These are phyloP conservation scores for Selenicereus undatus DNA, from an alignment of 148 eudicot genomes.

Conservation along the genomic window DNA sequence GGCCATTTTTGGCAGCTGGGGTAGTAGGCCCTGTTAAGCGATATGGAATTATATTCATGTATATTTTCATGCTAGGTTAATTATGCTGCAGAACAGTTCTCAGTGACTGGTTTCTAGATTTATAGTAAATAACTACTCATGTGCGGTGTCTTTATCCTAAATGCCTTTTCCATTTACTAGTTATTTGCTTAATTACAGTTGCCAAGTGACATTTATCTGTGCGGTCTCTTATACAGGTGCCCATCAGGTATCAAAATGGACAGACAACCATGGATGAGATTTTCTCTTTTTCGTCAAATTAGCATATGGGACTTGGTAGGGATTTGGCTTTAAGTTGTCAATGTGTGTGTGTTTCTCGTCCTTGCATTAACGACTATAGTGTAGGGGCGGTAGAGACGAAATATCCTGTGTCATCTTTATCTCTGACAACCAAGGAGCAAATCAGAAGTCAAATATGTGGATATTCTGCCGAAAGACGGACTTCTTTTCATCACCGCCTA, in stretches of 20 bases:
- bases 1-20: background rate
- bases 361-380: background rate
- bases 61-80: background rate
- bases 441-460: slow-evolving; percentile 2
- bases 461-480: background rate
- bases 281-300: background rate
- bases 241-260: slow-evolving; percentile 20
- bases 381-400: slow-evolving; percentile 10
- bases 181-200: background rate
- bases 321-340: slow-evolving; percentile 4
- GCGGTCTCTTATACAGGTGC: slow-evolving; percentile 23
- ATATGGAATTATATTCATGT: background rate
- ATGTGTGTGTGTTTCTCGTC: slow-evolving; percentile 6
- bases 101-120: background rate
- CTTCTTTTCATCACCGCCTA: background rate
- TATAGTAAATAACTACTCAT: background rate
- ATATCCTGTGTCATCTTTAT: background rate
- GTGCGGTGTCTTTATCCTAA: background rate
- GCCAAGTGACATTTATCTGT: background rate
- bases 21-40: background rate
- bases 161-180: background rate
- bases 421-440: background rate
- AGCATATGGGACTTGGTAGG: background rate
- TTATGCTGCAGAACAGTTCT: background rate
- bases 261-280: slow-evolving; percentile 9